These are phyloP conservation scores for Pyrenophora teres DNA, from an alignment of 2,329 filamentous ascomycete genomes.

Conservation along the genomic window DNA sequence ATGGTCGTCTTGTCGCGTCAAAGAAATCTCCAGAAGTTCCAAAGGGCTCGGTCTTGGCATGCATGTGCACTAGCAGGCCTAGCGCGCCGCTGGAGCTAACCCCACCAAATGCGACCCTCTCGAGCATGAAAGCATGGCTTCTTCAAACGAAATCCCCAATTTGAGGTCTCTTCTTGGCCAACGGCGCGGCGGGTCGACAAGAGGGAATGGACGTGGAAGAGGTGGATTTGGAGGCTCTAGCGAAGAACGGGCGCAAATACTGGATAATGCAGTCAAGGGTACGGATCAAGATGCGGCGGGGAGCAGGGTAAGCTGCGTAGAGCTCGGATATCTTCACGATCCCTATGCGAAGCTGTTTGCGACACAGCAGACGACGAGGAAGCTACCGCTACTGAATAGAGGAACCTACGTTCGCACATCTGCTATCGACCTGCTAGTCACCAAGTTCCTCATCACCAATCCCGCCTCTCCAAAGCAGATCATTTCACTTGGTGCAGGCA, in stretches of 20 bases:
- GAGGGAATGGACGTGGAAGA: constrained; percentile 54
- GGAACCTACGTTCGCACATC: constrained; percentile 91
- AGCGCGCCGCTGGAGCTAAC: constrained; percentile 22
- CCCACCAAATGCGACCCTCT: constrained; percentile 36
- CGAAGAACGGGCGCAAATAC: constrained; percentile 47
- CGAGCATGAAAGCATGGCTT: constrained; percentile 61
- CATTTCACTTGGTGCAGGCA: constrained; percentile 89
- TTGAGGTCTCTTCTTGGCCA: constrained; percentile 64
- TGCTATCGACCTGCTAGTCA: constrained; percentile 78
- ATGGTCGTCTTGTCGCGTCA: constrained; percentile 21
- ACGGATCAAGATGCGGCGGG: constrained; percentile 92
- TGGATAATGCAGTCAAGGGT: constrained; percentile 79
- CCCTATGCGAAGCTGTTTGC: constrained; percentile 76
- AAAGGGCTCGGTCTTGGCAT: constrained; percentile 26
- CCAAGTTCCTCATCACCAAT: constrained; percentile 66
- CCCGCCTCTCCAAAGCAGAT: constrained; percentile 67
- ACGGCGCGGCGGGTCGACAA: constrained; percentile 53
- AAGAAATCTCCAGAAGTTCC: constrained; percentile 39
- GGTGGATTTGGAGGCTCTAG: constrained; percentile 26
- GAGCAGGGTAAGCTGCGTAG: constrained; percentile 85
- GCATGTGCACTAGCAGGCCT: constrained; percentile 16
- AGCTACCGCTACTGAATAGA: constrained; percentile 92
- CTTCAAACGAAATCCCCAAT: constrained; percentile 74
- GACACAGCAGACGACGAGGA: constrained; percentile 59
- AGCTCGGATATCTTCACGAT: constrained; percentile 82